Percentiles rank a stretch among this genome's conserved stretches.
phyloP scores from a whole-genome alignment of 768 basidiomycete species.

The Steccherinum ochraceum region DNA sequence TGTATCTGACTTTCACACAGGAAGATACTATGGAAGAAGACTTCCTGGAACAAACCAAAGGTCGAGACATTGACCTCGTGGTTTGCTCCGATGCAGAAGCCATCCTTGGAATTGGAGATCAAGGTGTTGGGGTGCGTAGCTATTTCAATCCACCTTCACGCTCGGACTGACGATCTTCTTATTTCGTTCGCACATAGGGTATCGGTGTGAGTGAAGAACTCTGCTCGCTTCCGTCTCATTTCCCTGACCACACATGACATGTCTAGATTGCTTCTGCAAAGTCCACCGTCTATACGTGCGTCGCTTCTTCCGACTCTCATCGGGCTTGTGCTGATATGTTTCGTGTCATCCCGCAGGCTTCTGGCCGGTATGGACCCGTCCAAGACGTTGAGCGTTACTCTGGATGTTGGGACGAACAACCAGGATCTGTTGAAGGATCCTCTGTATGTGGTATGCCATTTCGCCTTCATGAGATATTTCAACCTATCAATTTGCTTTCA shows the following conservation, averaged over 20 bases:
- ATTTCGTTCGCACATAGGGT: constrained; percentile 19
- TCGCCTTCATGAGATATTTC: background rate
- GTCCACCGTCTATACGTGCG: constrained; percentile 69
- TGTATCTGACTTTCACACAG: constrained; percentile 61
- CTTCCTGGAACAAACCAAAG: constrained; percentile 61
- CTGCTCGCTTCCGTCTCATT: background rate
- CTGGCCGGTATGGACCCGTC: constrained; percentile 63
- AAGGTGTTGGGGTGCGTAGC: constrained; percentile 58
- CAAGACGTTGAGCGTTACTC: constrained; percentile 48
- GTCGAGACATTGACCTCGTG: constrained; percentile 64
- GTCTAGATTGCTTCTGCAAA: constrained; percentile 69
- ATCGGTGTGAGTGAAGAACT: constrained; percentile 26
- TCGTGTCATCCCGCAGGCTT: constrained; percentile 32
- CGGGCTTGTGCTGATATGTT: background rate
- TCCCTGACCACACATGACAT: background rate
- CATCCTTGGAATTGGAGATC: constrained; percentile 73
- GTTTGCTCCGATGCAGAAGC: constrained; percentile 84
- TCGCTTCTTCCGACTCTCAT: too few species aligned
- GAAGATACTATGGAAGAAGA: constrained; percentile 69
- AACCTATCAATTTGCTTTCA: too few species aligned
- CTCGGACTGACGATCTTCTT: too few species aligned
- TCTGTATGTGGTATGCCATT: constrained; percentile 54
- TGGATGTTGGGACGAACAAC: constrained; percentile 80
- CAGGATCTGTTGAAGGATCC: constrained; percentile 51
- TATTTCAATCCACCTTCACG: too few species aligned